Evolutionary conservation across 139 green algal species (phyloP).

Genomic region (Edaphochlamys debaryana): DNA sequence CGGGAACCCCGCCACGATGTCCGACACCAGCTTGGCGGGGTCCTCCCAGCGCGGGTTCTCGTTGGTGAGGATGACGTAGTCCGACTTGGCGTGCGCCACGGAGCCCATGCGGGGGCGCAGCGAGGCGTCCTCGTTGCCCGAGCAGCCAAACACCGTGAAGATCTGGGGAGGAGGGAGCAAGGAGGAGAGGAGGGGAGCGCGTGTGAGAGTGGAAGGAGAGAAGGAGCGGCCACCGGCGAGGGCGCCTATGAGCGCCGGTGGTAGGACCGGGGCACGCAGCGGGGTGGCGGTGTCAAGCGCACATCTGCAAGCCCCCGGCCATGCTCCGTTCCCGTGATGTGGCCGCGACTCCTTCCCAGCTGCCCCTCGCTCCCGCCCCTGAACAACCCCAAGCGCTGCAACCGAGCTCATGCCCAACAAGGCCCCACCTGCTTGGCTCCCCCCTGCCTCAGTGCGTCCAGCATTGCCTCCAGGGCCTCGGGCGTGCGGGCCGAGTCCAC

Average conservation of each 20-base stretch:
- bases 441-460: conserved; percentile 75
- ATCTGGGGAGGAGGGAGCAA: conserved; percentile 70
- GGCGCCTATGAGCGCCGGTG: too few relatives aligned
- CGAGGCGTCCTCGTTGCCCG: conserved; percentile 65
- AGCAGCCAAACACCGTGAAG: conserved; percentile 91
- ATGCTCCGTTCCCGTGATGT: too few relatives aligned
- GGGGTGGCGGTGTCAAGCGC: too few relatives aligned
- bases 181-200: too few relatives aligned
- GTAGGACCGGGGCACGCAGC: too few relatives aligned
- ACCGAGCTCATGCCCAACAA: too few relatives aligned
- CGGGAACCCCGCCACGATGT: conserved; percentile 85
- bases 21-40: conserved; percentile 43
- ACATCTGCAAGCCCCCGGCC: too few relatives aligned
- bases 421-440: conserved; percentile 42
- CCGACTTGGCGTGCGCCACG: conserved; percentile 84
- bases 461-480: conserved; percentile 55
- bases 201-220: too few relatives aligned
- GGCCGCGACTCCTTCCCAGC: too few relatives aligned
- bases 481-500: conserved; percentile 93
- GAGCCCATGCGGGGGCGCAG: conserved; percentile 81
- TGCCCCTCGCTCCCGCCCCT: too few relatives aligned
- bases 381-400: too few relatives aligned
- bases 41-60: conserved; percentile 78
- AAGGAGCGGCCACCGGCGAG: too few relatives aligned
- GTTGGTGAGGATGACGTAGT: conserved; percentile 95